Evolutionary conservation across 2,329 filamentous ascomycete genomes (phyloP).

Genomic region (Alternaria ethzedia): DNA sequence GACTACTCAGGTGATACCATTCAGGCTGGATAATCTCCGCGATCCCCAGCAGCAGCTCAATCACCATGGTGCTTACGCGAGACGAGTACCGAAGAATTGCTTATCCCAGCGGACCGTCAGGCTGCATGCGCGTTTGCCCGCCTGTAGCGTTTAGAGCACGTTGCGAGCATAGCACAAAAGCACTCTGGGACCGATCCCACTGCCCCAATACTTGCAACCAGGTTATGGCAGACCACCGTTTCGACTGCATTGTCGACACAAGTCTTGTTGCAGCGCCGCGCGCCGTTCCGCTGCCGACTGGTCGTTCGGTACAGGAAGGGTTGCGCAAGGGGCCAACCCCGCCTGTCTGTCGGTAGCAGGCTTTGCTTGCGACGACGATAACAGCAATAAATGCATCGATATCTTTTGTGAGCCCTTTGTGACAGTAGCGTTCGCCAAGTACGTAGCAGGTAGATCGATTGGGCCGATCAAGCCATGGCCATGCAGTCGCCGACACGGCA

Average conservation of each 20-base stretch:
- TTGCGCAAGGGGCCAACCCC: constrained; percentile 9
- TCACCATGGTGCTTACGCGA: constrained; percentile 28
- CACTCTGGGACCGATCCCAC: constrained; percentile 2
- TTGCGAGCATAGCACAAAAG: constrained; percentile 2
- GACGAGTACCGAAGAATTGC: constrained; percentile 19
- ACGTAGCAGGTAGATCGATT: neutral
- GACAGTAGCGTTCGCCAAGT: neutral
- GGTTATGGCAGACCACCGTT: constrained; percentile 15
- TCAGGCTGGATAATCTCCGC: constrained; percentile 24
- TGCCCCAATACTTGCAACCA: constrained; percentile 1
- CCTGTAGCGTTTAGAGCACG: constrained; percentile 9
- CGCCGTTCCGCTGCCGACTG: constrained; percentile 31
- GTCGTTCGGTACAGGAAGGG: constrained; percentile 8
- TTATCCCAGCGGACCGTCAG: constrained; percentile 15
- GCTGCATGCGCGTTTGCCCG: constrained; percentile 22
- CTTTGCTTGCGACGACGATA: neutral
- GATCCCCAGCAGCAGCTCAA: constrained; percentile 15
- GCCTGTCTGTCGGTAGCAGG: neutral
- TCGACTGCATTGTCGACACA: constrained; percentile 20
- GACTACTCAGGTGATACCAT: constrained; percentile 11
- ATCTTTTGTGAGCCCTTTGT: neutral
- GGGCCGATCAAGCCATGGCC: neutral
- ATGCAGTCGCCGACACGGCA: constrained; percentile 7
- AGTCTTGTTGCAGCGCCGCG: constrained; percentile 25
- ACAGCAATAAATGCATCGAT: neutral